Base-by-base conservation (phyloP, 352 stramenopile species). In the Thalassiosira mediterranea region DNA sequence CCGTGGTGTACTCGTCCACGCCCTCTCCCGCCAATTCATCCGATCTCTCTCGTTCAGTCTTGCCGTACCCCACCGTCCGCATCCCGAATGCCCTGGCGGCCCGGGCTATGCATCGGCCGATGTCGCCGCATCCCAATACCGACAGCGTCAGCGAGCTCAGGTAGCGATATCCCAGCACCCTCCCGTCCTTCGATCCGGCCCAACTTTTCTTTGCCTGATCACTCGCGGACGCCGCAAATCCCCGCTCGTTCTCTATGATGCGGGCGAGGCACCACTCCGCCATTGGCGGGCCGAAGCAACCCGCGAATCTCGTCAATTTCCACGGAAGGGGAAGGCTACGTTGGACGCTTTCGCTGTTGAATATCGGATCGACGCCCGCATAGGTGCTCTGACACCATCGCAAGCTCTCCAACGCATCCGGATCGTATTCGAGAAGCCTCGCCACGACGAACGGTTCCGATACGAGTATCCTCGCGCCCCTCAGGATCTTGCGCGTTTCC, bases 361-460 rank as follows among this genome's bases (percentile, higher is more conserved):
- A 87, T 10, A 88, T 37, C 25, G 80, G 65, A 75, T 88, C 75
- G 0, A 88, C 76, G n/a, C 80, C 80, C 0, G 76, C 80, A 68
- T 81, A 85, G 0, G 80, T 88, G 10, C 63, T 82, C 44, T 88
- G 80, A 54, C 79, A 87, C 79, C 79, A 87, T 64, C 68, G 65
- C 3, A 87, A 40, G 19, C 47, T 77, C 23, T 57, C 28, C 13
- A 83, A 32, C 26, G 46, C 49, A 0, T 1, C 23, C 47, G 17
- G 15, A 68, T 81, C 53, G 26, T 69, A 21, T 34, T 66, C 32
- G 4, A 83, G 49, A 2, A 83, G 56, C 31, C 13, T 37, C 21
- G 74, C 64, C 4, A 87, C 32, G 1, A 84, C 65, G 8, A 57
- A 37, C 4, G 79, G 79, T 58, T 87, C 79, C 0, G 79, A 68